Evolutionary conservation across 495 filamentous ascomycete genomes (phyloP).

Genomic region (Penicillium cataractarum): DNA sequence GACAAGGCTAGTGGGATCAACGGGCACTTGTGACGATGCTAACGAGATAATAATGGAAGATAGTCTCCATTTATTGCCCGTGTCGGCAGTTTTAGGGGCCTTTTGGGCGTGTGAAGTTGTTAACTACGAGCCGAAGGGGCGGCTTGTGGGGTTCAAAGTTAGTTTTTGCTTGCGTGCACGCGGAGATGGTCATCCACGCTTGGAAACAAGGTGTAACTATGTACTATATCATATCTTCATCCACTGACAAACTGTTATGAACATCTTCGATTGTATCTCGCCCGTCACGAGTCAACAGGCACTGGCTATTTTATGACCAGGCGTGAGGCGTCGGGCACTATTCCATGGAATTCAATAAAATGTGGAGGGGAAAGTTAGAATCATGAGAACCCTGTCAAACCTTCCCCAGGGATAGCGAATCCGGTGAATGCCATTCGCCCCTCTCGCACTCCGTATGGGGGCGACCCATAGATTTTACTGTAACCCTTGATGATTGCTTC

Average conservation of each 20-base stretch:
- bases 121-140: constrained; percentile 2
- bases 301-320: not conserved
- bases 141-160: not conserved
- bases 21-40: not conserved
- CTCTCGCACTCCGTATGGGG: not conserved
- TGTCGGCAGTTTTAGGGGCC: constrained; percentile 1
- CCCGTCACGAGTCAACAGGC: not conserved
- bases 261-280: not conserved
- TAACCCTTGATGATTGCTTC: not conserved
- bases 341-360: not conserved
- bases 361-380: constrained; percentile 11
- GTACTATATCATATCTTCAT: not conserved
- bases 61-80: constrained; percentile 1
- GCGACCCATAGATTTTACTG: not conserved
- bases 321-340: not conserved
- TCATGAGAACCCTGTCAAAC: not conserved
- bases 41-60: not conserved
- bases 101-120: not conserved
- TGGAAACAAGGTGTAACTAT: not conserved
- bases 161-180: not conserved
- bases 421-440: constrained; percentile 1
- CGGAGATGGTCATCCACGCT: not conserved
- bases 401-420: not conserved
- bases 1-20: constrained; percentile 1
- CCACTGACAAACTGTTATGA: not conserved